Conservation (phyloP, 768 basidiomycete species). For the Psilocybe sp. region DNA sequence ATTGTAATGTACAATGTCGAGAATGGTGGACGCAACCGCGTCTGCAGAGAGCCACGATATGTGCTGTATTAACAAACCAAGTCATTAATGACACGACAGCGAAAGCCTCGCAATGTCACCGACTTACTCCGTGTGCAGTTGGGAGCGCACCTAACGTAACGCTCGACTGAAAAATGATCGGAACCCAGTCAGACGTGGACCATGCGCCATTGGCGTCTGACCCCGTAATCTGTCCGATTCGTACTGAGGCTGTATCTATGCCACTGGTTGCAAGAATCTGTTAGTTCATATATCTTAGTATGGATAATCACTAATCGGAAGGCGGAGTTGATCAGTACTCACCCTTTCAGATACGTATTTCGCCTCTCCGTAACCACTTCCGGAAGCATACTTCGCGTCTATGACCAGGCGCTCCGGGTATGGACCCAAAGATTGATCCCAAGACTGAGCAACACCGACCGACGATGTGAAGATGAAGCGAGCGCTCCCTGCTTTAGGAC, state of each 20-base stretch:
- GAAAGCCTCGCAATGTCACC: no score
- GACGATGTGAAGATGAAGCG: slow-evolving; percentile 38
- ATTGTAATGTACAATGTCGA: background rate
- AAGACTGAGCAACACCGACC: slow-evolving; percentile 22
- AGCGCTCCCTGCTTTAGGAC: slow-evolving; percentile 18
- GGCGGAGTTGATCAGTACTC: slow-evolving; percentile 3
- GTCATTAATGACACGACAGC: no score
- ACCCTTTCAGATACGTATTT: slow-evolving; percentile 33
- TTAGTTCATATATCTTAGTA: background rate
- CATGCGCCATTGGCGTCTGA: slow-evolving; percentile 31
- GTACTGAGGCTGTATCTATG: slow-evolving; percentile 23
- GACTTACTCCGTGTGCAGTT: slow-evolving; percentile 21
- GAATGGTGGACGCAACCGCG: slow-evolving; percentile 11
- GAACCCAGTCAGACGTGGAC: slow-evolving; percentile 36
- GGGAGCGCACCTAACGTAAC: slow-evolving; percentile 25
- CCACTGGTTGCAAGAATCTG: slow-evolving; percentile 30
- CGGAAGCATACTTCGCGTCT: slow-evolving; percentile 22
- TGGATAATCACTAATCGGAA: background rate
- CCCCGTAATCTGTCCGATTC: slow-evolving; percentile 36
- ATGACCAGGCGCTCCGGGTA: slow-evolving; percentile 31
- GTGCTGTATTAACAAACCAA: slow-evolving; percentile 15
- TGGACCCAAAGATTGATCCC: slow-evolving; percentile 18
- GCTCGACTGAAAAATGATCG: slow-evolving; percentile 34
- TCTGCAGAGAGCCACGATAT: slow-evolving; percentile 33
- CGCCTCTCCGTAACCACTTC: slow-evolving; percentile 28